These are phyloP conservation scores for Ceratocystis harringtonii DNA, from an alignment of 2,329 filamentous ascomycete species.

Conservation along the genomic window DNA sequence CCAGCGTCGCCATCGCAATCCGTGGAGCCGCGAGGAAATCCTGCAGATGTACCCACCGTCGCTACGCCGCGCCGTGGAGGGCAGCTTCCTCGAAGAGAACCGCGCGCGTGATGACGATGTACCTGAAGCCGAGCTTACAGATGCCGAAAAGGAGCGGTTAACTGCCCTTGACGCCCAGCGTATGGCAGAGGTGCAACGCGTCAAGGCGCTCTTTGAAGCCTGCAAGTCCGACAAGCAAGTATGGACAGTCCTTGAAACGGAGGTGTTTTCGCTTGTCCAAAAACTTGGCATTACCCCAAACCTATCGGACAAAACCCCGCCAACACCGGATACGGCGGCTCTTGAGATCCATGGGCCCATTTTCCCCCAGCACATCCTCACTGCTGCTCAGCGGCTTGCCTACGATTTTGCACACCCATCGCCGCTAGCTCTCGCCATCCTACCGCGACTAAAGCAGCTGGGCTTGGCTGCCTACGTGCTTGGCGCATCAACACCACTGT, in stretches of 20 bases:
- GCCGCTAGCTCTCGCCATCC: conserved; percentile 41
- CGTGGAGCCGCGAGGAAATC: conserved; percentile 23
- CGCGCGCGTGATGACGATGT: conserved; percentile 17
- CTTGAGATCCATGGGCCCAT: conserved; percentile 47
- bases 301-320: too few relatives aligned
- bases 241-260: conserved; percentile 50
- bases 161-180: not conserved
- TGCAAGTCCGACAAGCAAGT: conserved; percentile 48
- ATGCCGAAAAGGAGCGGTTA: conserved; percentile 2
- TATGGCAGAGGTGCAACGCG: conserved; percentile 30
- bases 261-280: conserved; percentile 48
- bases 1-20: not conserved
- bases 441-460: conserved; percentile 52
- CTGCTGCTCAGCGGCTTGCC: conserved; percentile 42
- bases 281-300: conserved; percentile 35
- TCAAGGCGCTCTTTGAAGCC: conserved; percentile 38
- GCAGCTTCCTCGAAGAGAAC: conserved; percentile 27
- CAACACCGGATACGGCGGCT: conserved; percentile 16
- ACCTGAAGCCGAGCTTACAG: not conserved
- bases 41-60: conserved; percentile 28
- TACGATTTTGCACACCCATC: conserved; percentile 43
- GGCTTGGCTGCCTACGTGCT: conserved; percentile 58
- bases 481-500: conserved; percentile 54
- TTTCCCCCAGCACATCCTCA: conserved; percentile 46
- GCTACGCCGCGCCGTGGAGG: conserved; percentile 28